Base-by-base conservation (phyloP, 176 grass and related monocot species). In the Carex scoparia region DNA sequence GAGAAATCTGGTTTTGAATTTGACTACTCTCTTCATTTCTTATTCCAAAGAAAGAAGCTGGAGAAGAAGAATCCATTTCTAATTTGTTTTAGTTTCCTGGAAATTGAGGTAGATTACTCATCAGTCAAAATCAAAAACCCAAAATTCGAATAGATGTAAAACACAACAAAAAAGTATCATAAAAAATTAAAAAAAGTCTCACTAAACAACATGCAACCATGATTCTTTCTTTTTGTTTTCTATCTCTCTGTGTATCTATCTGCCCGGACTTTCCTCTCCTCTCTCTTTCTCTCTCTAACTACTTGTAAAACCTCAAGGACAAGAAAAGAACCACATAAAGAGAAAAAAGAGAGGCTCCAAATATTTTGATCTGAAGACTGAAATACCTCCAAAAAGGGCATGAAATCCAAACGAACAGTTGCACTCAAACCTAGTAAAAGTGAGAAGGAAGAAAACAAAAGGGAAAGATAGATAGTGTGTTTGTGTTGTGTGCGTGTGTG, bases 331-430 rank as follows among this genome's bases (percentile, higher is more conserved):
- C 65, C 86, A 77, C 57, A 77, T 77, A 84, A 87, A 81, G 56
- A 90, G 64, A 62, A 73, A 69, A 88, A 87, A 68, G 19, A 84
- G 85, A 81, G 58, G 14, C 61, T 85, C 89, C 85, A 87, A 78
- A 92, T 87, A 88, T 92, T 79, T 92, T 79, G 69, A 79, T 54
- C 79, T 58, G 84, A 84, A 86, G 79, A 86, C 85, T 86, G 91
- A 87, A 97, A 91, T 91, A 91, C 55, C 89, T 92, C 85, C 91
- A 99, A 97, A 93, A 87, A 13, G 83, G 88, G 88, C 87, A 88
- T 87, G 91, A 93, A 93, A 94, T 93, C 92, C 91, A 93, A 94
- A 93, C 91, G 82, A 94, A 91, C 87, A 93, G 89, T 98, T 93
- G 91, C 92, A 91, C 91, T 93, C 92, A 90, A 90, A 91, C 91